Base-by-base conservation (phyloP, 352 stramenopile genomes). In the Pythium guiyangense region DNA sequence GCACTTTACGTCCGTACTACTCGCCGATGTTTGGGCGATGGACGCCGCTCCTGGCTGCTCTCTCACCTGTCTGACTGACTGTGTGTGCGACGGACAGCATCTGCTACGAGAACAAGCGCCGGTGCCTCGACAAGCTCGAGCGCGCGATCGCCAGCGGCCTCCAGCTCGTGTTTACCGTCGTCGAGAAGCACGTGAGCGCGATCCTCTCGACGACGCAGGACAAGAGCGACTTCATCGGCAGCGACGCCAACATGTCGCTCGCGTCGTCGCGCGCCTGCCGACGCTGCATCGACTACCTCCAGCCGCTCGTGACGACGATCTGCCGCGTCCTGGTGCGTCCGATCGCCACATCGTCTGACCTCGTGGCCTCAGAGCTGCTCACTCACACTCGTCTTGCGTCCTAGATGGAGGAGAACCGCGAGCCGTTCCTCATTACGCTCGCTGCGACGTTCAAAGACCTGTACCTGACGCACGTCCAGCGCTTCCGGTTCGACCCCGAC, bases 401-500 rank as follows among this genome's bases (percentile, higher is more conserved):
- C 10, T 56, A 91, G 77, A 44, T 85, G 46, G 68, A 72, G 3
- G 75, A 86, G 45, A 93, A 93, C 52, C 69, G 77, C 25, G 71
- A 82, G 14, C 72, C 63, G 8, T 94, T 92, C 22, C 60, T 94
- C 31, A 64, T 74, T 35, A 67, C 64, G 4, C 62, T 90, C 4
- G 65, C 65, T n/a, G 58, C 54, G 3, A 71, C 62, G 40, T 92
- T 94, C 63, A 89, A 90, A 62, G 78, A 89, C 9, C 48, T 87
- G 40, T 90, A 89, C 62, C 64, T 94, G 34, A 69, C 80, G 50
- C 84, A 94, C 45, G 51, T 94, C 11, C 71, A 82, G 44, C 86
- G 86, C 52, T 92, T 84, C 40, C 75, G 78, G 4, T 94, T 94
- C 52, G 84, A 94, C 43, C 77, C 84, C 6, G 84, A 94, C 53